A percentile compares a stretch with the other conserved stretches of the same genome.
phyloP scores from a whole-genome alignment of 768 basidiomycete species.

The Mycena sanguinolenta region DNA sequence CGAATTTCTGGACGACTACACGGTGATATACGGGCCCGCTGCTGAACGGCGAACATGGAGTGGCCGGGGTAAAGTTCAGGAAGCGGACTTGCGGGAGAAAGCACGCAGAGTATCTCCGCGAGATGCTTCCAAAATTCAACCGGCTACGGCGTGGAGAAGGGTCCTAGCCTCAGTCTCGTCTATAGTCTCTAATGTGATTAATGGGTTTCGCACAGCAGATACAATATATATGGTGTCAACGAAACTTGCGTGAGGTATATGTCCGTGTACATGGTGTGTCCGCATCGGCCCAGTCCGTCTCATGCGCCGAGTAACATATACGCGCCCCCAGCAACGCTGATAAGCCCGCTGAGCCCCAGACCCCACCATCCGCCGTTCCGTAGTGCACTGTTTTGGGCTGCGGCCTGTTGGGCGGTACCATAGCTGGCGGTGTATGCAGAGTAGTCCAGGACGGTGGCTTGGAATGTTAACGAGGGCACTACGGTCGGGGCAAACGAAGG shows the following conservation, averaged over 20 bases:
- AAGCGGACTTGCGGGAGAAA: constrained; percentile 86
- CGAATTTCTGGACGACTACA: constrained; percentile 85
- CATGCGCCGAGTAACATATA: constrained; percentile 25
- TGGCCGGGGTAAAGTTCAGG: constrained; percentile 86
- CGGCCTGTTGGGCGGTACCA: not conserved
- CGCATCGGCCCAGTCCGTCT: too few relatives aligned
- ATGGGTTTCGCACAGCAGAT: constrained; percentile 2
- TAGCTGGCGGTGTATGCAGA: constrained; percentile 31
- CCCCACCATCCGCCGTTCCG: constrained; percentile 24
- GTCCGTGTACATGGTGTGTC: constrained; percentile 32
- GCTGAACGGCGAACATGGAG: constrained; percentile 87
- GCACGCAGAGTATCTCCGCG: constrained; percentile 91
- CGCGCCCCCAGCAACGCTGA: constrained; percentile 8
- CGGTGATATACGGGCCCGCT: constrained; percentile 83
- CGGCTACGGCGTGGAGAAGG: constrained; percentile 74
- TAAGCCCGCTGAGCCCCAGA: constrained; percentile 1
- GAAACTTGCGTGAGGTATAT: constrained; percentile 3
- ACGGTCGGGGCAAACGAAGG: constrained; percentile 28
- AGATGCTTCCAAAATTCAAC: constrained; percentile 94
- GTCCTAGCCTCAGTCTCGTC: constrained; percentile 43
- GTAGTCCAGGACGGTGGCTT: constrained; percentile 35
- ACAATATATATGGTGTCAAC: not conserved
- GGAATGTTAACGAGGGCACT: constrained; percentile 22
- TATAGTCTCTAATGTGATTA: constrained; percentile 1
- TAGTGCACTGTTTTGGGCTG: not conserved